Percentiles rank a stretch among this genome's conserved stretches.
phyloP scores from a whole-genome alignment of 345 rosid species.

The Melastoma malabathricum region DNA sequence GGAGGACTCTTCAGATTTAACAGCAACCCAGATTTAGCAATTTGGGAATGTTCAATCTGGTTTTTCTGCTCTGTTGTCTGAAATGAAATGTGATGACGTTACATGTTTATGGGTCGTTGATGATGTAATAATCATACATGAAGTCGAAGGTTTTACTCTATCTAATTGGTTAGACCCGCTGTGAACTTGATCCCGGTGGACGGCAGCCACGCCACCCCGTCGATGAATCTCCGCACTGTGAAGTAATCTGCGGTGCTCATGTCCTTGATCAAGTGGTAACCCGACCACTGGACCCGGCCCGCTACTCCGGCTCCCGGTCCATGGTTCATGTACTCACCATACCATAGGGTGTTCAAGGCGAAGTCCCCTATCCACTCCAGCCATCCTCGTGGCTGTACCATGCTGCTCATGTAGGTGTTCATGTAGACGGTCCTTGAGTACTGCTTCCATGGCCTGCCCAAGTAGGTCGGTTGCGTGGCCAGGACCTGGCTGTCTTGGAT shows the following conservation, averaged over 20 bases:
- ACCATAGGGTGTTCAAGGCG: slow-evolving; percentile 59
- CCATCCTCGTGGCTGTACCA: slow-evolving; percentile 82
- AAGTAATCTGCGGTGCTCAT: slow-evolving; percentile 37
- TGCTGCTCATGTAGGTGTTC: slow-evolving; percentile 48
- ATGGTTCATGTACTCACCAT: slow-evolving; percentile 59
- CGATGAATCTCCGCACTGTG: slow-evolving; percentile 47
- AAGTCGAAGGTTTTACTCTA: no score
- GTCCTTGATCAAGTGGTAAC: slow-evolving; percentile 49
- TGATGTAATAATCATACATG: no score
- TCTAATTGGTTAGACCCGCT: slow-evolving; percentile 32
- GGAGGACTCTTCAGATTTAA: no score
- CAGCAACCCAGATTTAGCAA: no score
- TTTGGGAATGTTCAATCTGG: no score
- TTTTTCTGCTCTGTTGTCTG: no score
- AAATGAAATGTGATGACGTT: no score
- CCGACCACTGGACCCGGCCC: slow-evolving; percentile 63
- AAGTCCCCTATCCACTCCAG: slow-evolving; percentile 66
- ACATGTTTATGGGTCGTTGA: no score
- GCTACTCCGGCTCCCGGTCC: slow-evolving; percentile 46
- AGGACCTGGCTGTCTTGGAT: slow-evolving; percentile 49
- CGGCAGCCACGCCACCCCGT: slow-evolving; percentile 61
- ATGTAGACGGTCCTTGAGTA: slow-evolving; percentile 76
- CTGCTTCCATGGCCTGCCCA: slow-evolving; percentile 86
- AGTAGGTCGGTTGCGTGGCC: slow-evolving; percentile 54
- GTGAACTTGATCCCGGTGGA: slow-evolving; percentile 45